These are phyloP conservation scores for Draba incana DNA, from an alignment of 345 rosid genomes.

Conservation along the genomic window DNA sequence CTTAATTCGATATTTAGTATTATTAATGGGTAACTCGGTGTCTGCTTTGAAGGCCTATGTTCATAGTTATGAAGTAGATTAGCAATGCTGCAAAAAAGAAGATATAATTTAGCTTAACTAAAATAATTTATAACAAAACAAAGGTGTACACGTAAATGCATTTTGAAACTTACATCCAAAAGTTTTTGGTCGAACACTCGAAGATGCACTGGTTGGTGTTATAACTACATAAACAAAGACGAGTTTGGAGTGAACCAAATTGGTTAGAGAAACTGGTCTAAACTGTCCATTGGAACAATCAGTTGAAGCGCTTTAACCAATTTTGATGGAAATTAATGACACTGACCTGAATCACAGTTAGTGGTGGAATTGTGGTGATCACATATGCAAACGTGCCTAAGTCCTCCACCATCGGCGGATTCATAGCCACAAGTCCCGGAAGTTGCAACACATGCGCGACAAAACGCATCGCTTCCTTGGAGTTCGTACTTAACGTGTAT, in stretches of 20 bases:
- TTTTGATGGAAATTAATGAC: too few relatives aligned
- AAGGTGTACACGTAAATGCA: neutral
- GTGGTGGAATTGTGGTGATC: constrained; percentile 68
- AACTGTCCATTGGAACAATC: neutral
- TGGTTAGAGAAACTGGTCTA: neutral
- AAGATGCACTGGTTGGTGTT: constrained; percentile 22
- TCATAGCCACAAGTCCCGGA: constrained; percentile 80
- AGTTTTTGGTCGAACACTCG: constrained; percentile 14
- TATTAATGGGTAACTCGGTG: neutral
- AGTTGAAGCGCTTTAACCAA: too few relatives aligned
- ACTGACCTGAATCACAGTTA: constrained; percentile 74
- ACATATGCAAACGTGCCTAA: constrained; percentile 78
- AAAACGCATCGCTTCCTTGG: constrained; percentile 67
- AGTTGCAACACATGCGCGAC: constrained; percentile 82
- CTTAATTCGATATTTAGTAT: neutral
- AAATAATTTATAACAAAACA: neutral
- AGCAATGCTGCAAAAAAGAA: constrained; percentile 30
- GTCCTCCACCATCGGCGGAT: constrained; percentile 57
- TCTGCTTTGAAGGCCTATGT: constrained; percentile 6
- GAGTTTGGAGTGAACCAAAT: neutral
- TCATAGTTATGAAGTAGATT: constrained; percentile 22
- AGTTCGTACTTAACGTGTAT: constrained; percentile 78
- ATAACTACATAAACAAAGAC: constrained; percentile 12
- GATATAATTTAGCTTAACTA: neutral
- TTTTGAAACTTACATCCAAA: constrained; percentile 33